phyloP scores from a whole-genome alignment of 495 filamentous ascomycete species.

The Pyrenopolyporus hunteri region DNA sequence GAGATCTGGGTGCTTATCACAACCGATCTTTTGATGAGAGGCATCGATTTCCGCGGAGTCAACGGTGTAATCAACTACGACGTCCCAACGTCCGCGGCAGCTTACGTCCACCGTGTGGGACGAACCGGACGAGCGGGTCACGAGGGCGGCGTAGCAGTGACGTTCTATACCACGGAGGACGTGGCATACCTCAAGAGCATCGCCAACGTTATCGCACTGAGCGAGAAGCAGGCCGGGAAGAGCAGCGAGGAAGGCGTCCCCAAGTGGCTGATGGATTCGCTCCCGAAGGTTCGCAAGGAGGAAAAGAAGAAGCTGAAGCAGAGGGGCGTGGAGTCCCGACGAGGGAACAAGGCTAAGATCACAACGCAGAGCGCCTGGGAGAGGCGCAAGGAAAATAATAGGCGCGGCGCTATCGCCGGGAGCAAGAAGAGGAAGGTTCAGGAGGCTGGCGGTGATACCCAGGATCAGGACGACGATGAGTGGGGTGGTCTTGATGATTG shows the following conservation, averaged over 20 bases:
- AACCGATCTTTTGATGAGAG: slow-evolving; percentile 87
- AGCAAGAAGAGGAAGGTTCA: slow-evolving; percentile 67
- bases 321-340: slow-evolving; percentile 78
- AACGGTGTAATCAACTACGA: slow-evolving; percentile 98
- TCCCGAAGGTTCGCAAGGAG: slow-evolving; percentile 82
- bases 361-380: slow-evolving; percentile 94
- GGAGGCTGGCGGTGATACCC: slow-evolving; percentile 43
- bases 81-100: slow-evolving; percentile 83
- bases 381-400: slow-evolving; percentile 75
- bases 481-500: slow-evolving; percentile 64
- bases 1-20: slow-evolving; percentile 97
- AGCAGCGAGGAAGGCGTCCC: slow-evolving; percentile 56
- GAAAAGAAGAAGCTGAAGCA: slow-evolving; percentile 82
- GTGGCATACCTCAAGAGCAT: slow-evolving; percentile 88
- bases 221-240: slow-evolving; percentile 70
- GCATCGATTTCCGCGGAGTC: slow-evolving; percentile 89
- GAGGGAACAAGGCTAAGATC: slow-evolving; percentile 66
- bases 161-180: slow-evolving; percentile 94
- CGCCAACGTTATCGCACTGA: slow-evolving; percentile 86
- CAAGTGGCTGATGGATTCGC: slow-evolving; percentile 86
- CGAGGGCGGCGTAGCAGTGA: slow-evolving; percentile 88
- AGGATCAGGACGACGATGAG: slow-evolving; percentile 53
- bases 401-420: slow-evolving; percentile 72
- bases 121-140: slow-evolving; percentile 88
- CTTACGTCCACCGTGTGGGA: slow-evolving; percentile 92